These are phyloP conservation scores for Beauveria brongniartii DNA, from an alignment of 2,329 filamentous ascomycete species.

Conservation along the genomic window DNA sequence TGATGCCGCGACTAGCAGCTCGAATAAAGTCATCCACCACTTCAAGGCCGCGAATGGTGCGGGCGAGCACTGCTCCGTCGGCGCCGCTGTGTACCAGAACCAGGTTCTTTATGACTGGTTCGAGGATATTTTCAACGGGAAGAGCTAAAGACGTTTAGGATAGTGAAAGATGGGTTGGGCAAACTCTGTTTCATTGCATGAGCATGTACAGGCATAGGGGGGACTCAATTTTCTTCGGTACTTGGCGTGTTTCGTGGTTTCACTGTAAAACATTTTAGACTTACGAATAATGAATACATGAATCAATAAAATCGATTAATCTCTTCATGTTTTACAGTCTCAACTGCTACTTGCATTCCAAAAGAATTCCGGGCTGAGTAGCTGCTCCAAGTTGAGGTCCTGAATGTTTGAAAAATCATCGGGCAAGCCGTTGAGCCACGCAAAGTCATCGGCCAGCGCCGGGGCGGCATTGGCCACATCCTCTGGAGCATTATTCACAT, in stretches of 20 bases:
- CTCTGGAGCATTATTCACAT: conserved; percentile 21
- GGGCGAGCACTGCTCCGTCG: conserved; percentile 11
- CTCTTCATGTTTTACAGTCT: not conserved
- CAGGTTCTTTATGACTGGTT: conserved; percentile 11
- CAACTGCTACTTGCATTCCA: conserved; percentile 12
- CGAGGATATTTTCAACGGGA: not conserved
- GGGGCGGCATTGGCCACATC: conserved; percentile 11
- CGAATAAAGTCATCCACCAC: not conserved
- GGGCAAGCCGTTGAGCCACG: conserved; percentile 34
- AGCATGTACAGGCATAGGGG: not conserved
- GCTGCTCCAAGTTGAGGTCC: conserved; percentile 35
- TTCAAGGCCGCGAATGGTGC: conserved; percentile 6
- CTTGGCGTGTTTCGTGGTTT: not conserved
- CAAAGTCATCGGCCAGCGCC: conserved; percentile 24
- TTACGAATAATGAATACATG: not conserved
- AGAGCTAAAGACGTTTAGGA: not conserved
- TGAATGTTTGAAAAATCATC: conserved; percentile 36
- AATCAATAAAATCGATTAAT: not conserved
- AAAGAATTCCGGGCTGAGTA: conserved; percentile 20
- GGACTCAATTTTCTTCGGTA: not conserved
- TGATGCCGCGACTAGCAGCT: not conserved
- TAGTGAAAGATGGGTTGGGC: no score
- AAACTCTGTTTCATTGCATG: not conserved
- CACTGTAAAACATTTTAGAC: not conserved
- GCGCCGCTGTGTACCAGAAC: conserved; percentile 4